A percentile compares a stretch with the other conserved stretches of the same genome.
phyloP scores from a whole-genome alignment of 495 filamentous ascomycete species.

The Penicillium cinerascens region DNA sequence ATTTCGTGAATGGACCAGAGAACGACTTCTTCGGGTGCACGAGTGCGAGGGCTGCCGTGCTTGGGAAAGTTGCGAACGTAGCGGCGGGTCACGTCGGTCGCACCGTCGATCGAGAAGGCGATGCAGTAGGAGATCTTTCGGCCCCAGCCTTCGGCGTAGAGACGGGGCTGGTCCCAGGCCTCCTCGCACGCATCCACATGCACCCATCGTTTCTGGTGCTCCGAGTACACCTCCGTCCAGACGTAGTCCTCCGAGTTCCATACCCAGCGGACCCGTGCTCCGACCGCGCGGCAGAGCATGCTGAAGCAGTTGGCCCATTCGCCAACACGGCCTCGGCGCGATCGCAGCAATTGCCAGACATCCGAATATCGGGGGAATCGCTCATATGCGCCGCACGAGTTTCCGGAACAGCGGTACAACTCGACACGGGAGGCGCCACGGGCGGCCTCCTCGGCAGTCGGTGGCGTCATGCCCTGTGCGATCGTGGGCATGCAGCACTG shows the following conservation, averaged over 20 bases:
- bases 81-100: slow-evolving; percentile 90
- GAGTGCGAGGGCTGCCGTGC: slow-evolving; percentile 66
- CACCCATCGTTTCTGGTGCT: slow-evolving; percentile 91
- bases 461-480: slow-evolving; percentile 73
- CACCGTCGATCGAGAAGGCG: slow-evolving; percentile 93
- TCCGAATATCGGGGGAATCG: slow-evolving; percentile 94
- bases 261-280: slow-evolving; percentile 90
- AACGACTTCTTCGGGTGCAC: slow-evolving; percentile 82
- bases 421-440: slow-evolving; percentile 84
- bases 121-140: slow-evolving; percentile 96
- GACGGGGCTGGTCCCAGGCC: slow-evolving; percentile 87
- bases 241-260: slow-evolving; percentile 98
- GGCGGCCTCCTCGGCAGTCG: slow-evolving; percentile 82
- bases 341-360: slow-evolving; percentile 89
- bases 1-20: slow-evolving; percentile 89
- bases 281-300: slow-evolving; percentile 94
- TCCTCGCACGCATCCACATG: slow-evolving; percentile 95
- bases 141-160: slow-evolving; percentile 93
- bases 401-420: slow-evolving; percentile 76
- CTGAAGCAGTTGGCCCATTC: slow-evolving; percentile 99
- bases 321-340: slow-evolving; percentile 76
- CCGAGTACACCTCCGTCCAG: slow-evolving; percentile 97
- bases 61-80: slow-evolving; percentile 82
- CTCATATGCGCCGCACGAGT: slow-evolving; percentile 69
- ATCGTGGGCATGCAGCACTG: slow-evolving; percentile 79